Base-by-base conservation (phyloP, 1,139 yeast species). In the Williopsis jadinii region DNA sequence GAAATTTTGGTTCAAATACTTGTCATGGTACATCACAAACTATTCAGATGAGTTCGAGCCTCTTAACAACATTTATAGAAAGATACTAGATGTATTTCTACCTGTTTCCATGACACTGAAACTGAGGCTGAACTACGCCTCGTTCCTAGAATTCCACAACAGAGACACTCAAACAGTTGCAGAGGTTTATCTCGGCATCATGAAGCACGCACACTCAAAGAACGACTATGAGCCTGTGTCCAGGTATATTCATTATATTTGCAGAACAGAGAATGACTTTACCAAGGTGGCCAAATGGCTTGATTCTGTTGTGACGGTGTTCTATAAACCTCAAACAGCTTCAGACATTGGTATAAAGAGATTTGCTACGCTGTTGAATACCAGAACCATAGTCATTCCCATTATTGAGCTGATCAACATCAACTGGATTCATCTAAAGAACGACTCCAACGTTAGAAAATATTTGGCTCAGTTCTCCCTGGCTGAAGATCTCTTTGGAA, bases 1-100 rank as follows among this genome's bases (percentile, higher is more conserved):
- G 32, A 59, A 59, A 9, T 51, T 80, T n/a, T 84, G 92, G 92
- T 52, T 71, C 11, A 71, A 66, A 48, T 83, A 79, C 54, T 39
- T 74, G n/a, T 57, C 64, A 2, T 82, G 73, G 62, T 49, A 62
- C 30, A 19, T 46, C 3, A 29, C 30, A 5, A 26, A 40, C n/a
- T 42, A 43, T 11, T 46, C 51, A 0, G 52, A 51, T 8, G 56
- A 53, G 11, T 56, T 60, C 34, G 57, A 53, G 14, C 55, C 41
- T 11, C 60, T 69, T 34, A 54, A 64, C 24, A 40, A 52, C 0
- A 55, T 69, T 1, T 77, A 73, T 48, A 50, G 60, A 15, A 61
- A 64, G 46, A 77, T 78, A 2, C 66, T 68, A 36, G 64, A 70
- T 38, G 56, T 58, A 8, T 73, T 73, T 49, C 54, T 77, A 19